Conservation (phyloP, 169 alveolate species). For the Sarcocystis neurona region DNA sequence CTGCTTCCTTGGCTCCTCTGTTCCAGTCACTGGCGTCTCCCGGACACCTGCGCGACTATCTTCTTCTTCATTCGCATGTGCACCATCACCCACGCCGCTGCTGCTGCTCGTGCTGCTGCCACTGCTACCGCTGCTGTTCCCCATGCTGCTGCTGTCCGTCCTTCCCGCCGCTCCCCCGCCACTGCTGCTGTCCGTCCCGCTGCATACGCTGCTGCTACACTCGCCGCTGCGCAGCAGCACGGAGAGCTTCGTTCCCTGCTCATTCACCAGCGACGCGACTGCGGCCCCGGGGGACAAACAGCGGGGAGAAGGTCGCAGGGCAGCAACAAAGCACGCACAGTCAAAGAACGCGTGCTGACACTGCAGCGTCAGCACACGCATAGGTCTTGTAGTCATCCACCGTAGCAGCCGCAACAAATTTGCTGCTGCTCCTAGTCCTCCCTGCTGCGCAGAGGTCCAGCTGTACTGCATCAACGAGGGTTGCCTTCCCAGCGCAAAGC, state of each 20-base stretch:
- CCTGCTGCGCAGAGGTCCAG: too few relatives aligned
- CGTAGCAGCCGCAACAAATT: constrained; percentile 54
- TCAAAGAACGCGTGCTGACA: constrained; percentile 60
- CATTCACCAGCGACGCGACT: too few relatives aligned
- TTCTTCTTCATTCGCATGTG: too few relatives aligned
- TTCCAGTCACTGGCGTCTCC: too few relatives aligned
- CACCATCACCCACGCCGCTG: too few relatives aligned
- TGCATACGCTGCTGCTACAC: constrained; percentile 41
- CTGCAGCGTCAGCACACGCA: constrained; percentile 40
- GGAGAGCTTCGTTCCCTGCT: too few relatives aligned
- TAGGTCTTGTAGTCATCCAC: constrained; percentile 50
- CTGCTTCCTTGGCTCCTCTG: background rate
- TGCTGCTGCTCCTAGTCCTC: constrained; percentile 13
- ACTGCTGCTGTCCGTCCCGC: background rate
- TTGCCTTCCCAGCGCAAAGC: too few relatives aligned
- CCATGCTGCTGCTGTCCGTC: constrained; percentile 13
- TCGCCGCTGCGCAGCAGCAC: too few relatives aligned
- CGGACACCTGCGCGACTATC: too few relatives aligned
- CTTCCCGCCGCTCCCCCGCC: background rate
- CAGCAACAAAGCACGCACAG: constrained; percentile 53
- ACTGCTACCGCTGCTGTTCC: constrained; percentile 26
- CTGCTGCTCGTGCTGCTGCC: background rate
- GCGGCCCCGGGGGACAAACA: constrained; percentile 22
- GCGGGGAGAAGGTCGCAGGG: constrained; percentile 53
- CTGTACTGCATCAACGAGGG: too few relatives aligned